These are phyloP conservation scores for Termitomyces sp. DNA, from an alignment of 768 basidiomycete genomes.

Conservation along the genomic window DNA sequence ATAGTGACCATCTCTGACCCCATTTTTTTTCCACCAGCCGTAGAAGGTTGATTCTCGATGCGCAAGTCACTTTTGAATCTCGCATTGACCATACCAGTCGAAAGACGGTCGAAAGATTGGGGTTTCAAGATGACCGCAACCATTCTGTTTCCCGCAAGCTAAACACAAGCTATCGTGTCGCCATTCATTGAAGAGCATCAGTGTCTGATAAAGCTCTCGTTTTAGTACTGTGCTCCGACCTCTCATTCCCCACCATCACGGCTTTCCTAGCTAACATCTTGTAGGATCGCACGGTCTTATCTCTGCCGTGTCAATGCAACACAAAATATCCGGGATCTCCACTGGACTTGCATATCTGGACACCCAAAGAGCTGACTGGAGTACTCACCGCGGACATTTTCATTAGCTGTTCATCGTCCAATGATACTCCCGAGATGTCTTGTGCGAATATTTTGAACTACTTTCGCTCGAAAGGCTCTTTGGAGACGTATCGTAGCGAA, in stretches of 20 bases:
- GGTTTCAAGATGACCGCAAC: not conserved
- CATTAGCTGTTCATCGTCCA: not conserved
- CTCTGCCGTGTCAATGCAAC: no score
- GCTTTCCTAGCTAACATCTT: no score
- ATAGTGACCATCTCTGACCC: not conserved
- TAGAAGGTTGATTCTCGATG: not conserved
- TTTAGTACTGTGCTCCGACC: no score
- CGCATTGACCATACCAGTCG: not conserved
- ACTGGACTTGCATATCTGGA: not conserved
- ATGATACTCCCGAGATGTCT: not conserved
- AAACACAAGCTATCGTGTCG: no score
- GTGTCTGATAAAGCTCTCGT: no score
- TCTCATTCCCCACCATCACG: no score
- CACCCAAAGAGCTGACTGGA: not conserved
- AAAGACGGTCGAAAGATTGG: not conserved
- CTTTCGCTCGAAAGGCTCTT: not conserved
- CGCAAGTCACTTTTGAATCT: not conserved
- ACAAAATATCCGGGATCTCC: no score
- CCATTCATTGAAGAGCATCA: no score
- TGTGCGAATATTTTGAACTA: not conserved
- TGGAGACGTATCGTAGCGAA: not conserved
- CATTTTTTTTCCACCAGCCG: no score
- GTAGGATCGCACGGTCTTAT: no score
- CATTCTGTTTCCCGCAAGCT: not conserved
- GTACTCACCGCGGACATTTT: not conserved